Percentiles rank a stretch among this genome's conserved stretches.
These are phyloP conservation scores for Fusarium zealandicum DNA, from an alignment of 2,329 filamentous ascomycete genomes.

Conservation along the genomic window DNA sequence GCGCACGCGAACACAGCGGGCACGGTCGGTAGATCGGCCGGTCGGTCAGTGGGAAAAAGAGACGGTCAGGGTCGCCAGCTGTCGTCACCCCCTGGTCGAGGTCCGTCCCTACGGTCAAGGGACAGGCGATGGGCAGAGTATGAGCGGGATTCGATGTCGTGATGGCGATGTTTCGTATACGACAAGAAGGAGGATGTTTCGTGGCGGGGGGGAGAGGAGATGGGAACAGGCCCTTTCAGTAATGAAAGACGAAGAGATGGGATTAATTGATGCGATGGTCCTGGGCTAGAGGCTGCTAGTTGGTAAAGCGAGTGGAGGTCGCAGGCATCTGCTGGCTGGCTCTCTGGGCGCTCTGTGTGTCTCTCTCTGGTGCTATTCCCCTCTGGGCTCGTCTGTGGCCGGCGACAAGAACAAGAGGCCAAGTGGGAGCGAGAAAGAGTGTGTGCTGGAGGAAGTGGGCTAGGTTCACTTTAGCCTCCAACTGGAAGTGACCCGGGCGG, in stretches of 20 bases:
- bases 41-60: slow-evolving; percentile 39
- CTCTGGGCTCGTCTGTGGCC: neutral
- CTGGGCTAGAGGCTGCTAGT: slow-evolving; percentile 30
- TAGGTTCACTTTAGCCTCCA: too few relatives aligned
- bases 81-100: slow-evolving; percentile 30
- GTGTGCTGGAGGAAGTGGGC: slow-evolving; percentile 8
- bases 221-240: slow-evolving; percentile 14
- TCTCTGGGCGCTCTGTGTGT: slow-evolving; percentile 6
- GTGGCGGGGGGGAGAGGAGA: slow-evolving; percentile 21
- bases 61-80: slow-evolving; percentile 36
- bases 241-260: slow-evolving; percentile 23
- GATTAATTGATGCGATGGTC: slow-evolving; percentile 28
- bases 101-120: slow-evolving; percentile 26
- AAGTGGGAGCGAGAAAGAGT: neutral
- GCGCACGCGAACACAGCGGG: slow-evolving; percentile 39
- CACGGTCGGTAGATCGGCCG: slow-evolving; percentile 36
- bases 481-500: slow-evolving; percentile 29
- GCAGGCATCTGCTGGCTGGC: slow-evolving; percentile 14
- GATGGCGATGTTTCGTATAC: slow-evolving; percentile 24
- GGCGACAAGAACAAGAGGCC: neutral
- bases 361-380: neutral
- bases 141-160: slow-evolving; percentile 11
- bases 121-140: slow-evolving; percentile 1
- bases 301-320: slow-evolving; percentile 30
- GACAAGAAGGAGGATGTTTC: slow-evolving; percentile 13